Evolutionary conservation across 192 early-diverging fungal species (phyloP), one percentile per base, ranked within the genome.

Genomic region (Podila minutissima): DNA sequence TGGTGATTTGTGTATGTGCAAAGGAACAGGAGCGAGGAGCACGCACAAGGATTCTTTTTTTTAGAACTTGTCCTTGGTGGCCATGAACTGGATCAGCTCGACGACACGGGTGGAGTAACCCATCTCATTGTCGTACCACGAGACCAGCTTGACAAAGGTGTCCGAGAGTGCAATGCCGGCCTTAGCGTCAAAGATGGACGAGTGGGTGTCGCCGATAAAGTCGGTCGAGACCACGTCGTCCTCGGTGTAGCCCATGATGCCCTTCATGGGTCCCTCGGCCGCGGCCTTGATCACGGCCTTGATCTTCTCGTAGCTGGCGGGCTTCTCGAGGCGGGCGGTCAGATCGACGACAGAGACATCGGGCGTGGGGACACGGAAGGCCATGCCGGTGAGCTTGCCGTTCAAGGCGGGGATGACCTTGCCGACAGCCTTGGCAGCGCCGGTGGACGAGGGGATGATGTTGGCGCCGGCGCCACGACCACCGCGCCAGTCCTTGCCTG

Each of bases 381-480:
- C 92, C 98, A 99, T 97, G 81, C 97, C 97, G 55, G 98, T 98
- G 67, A 99, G 88, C 90, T 97, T 98, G 82, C 96, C 96, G 83
- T 95, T 95, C 69, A 98, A 89, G 49, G 84, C 79, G 62, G 98
- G 98, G 65, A 98, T 94, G 59, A 99, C 96, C 92, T 97, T 97
- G 62, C 96, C 96, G 82, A 99, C 98, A 64, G 98, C 96, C 92
- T 98, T 98, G 89, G 98, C 98, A 59, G 98, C 98, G 72, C 98
- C 98, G 60, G 97, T 99, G 71, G 95, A 92, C 63, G 97, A 94
- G 24, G 98, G 97, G 83, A 99, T 98, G 82, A 99, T 98, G 92
- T 99, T 99, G 72, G 84, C 72, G 59, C 89, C 85, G 57, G 98
- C 98, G 83, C 95, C 95, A 89, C 98, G 97, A 74, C 98, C 97